Conservation (phyloP, 768 basidiomycete species). For the Xanthoconium purpureum region DNA sequence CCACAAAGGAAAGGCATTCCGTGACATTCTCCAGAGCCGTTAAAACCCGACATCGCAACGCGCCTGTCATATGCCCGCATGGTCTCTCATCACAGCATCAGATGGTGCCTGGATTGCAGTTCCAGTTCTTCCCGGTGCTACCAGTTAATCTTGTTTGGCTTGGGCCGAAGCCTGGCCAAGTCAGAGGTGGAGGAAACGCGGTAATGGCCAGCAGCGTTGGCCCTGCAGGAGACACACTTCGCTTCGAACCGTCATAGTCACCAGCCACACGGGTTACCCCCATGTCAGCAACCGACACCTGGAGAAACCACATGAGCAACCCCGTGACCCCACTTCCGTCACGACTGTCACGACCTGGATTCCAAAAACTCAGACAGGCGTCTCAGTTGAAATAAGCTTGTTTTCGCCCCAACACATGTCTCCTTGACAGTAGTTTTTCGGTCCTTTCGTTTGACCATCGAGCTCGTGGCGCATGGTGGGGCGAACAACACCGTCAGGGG, state of each 20-base stretch:
- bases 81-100: conserved; percentile 2
- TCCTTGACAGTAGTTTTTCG: background rate
- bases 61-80: conserved; percentile 20
- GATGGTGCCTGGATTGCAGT: conserved; percentile 4
- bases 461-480: no score
- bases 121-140: background rate
- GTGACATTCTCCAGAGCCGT: background rate
- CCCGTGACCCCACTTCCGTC: background rate
- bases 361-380: background rate
- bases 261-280: background rate
- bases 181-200: background rate
- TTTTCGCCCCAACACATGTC: background rate
- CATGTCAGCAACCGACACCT: background rate
- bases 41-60: conserved; percentile 23
- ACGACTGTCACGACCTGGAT: background rate
- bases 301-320: background rate
- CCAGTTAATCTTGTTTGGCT: background rate
- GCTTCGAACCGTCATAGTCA: background rate
- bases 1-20: conserved; percentile 4
- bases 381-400: background rate
- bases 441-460: no score
- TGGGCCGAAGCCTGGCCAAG: background rate
- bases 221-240: background rate
- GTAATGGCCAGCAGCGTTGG: background rate
- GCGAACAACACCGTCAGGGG: background rate